Percentiles rank a stretch among this genome's conserved stretches.
These are phyloP conservation scores for Fomitopsis serialis DNA, from an alignment of 768 basidiomycete genomes.

Conservation along the genomic window DNA sequence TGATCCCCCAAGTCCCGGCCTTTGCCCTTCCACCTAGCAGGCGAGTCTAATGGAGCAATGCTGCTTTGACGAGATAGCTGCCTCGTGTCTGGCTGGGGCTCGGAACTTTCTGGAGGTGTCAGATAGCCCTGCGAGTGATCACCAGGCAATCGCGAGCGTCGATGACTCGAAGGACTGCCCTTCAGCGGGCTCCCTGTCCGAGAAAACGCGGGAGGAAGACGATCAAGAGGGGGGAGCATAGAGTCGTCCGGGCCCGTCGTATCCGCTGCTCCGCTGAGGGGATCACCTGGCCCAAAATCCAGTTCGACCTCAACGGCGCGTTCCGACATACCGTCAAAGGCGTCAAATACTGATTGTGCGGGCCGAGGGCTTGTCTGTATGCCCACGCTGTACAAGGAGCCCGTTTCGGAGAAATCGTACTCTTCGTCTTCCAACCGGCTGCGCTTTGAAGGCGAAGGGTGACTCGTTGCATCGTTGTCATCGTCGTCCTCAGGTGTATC, in stretches of 20 bases:
- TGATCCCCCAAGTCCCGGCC: not conserved
- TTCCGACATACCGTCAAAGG: not conserved
- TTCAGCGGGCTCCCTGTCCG: not conserved
- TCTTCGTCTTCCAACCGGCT: not conserved
- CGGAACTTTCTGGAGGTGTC: conserved; percentile 16
- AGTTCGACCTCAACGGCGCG: not conserved
- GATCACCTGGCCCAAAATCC: not conserved
- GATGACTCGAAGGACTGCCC: not conserved
- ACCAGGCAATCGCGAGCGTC: not conserved
- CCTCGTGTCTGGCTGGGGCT: not conserved
- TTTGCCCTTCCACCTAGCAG: conserved; percentile 7
- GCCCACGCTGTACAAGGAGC: not conserved
- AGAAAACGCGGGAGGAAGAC: not conserved
- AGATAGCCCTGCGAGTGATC: conserved; percentile 2
- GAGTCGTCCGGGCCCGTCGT: not conserved
- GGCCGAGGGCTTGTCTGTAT: conserved; percentile 3
- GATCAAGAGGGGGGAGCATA: not conserved
- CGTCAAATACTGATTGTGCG: not conserved
- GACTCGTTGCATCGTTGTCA: not conserved
- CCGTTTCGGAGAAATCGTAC: not conserved
- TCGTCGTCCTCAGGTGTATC: not conserved
- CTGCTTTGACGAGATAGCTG: not conserved
- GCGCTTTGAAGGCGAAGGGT: not conserved
- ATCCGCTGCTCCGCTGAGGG: not conserved
- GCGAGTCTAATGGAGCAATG: not conserved